Percentiles rank a stretch among this genome's conserved stretches.
phyloP scores from a whole-genome alignment of 106 monocot species.

The Cymbidium sinense region DNA sequence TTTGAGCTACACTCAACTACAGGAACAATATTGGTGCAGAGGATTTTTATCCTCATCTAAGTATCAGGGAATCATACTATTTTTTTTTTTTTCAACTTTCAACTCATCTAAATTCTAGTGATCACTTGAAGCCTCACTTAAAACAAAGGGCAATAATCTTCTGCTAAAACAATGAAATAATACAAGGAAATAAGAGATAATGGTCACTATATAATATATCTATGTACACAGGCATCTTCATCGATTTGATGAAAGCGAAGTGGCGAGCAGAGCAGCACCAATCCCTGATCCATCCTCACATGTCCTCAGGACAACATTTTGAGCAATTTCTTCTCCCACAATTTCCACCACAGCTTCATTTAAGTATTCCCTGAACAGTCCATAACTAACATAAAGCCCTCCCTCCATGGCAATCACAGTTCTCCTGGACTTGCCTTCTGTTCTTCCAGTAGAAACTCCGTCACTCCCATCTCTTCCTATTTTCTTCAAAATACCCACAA shows the following conservation, averaged over 20 bases:
- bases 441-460: slow-evolving; percentile 40
- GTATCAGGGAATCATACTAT: background rate
- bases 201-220: background rate
- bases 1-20: background rate
- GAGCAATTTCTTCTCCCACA: slow-evolving; percentile 70
- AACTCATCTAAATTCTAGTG: background rate
- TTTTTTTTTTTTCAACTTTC: background rate
- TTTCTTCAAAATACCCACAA: slow-evolving; percentile 93
- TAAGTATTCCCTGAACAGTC: slow-evolving; percentile 74
- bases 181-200: background rate
- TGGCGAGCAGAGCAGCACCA: slow-evolving; percentile 90
- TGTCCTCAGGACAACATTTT: slow-evolving; percentile 45
- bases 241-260: slow-evolving; percentile 37
- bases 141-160: slow-evolving; percentile 5
- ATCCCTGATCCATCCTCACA: slow-evolving; percentile 78
- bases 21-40: slow-evolving; percentile 1
- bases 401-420: slow-evolving; percentile 89
- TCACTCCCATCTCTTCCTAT: slow-evolving; percentile 85
- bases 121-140: background rate
- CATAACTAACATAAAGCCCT: slow-evolving; percentile 51
- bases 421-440: slow-evolving; percentile 32
- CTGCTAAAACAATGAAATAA: slow-evolving; percentile 4
- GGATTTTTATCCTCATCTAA: slow-evolving; percentile 2
- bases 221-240: slow-evolving; percentile 13
- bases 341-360: slow-evolving; percentile 81